phyloP scores from a whole-genome alignment of 106 monocot species.

The Triglochin maritima region DNA sequence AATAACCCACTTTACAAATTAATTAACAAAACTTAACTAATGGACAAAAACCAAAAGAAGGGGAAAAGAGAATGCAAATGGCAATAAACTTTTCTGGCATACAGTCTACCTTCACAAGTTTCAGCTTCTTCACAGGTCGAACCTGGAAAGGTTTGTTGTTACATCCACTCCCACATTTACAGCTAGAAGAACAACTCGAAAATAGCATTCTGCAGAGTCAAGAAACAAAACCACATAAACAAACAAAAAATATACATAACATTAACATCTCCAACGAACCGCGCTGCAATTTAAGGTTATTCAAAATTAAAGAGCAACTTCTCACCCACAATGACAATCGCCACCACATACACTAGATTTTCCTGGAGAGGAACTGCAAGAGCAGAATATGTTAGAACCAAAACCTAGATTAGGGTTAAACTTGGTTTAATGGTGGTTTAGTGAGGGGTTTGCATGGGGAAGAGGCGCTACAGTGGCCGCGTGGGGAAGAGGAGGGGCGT shows the following conservation, averaged over 20 bases:
- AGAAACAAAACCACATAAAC: background rate
- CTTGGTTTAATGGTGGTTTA: no score
- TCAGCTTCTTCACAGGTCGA: slow-evolving; percentile 73
- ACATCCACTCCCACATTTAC: slow-evolving; percentile 66
- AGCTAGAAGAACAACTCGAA: slow-evolving; percentile 70
- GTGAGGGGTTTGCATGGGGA: no score
- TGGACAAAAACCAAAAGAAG: no score
- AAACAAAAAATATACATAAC: background rate
- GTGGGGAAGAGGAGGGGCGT: no score
- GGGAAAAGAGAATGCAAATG: no score
- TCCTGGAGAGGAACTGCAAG: slow-evolving; percentile 37
- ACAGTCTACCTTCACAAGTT: slow-evolving; percentile 46
- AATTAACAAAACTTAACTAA: no score
- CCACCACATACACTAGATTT: slow-evolving; percentile 39
- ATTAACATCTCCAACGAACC: no score
- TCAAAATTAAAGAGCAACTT: background rate
- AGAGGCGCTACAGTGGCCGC: no score
- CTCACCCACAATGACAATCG: slow-evolving; percentile 92
- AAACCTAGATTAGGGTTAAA: no score
- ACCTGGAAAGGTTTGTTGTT: slow-evolving; percentile 83
- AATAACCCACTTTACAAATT: no score
- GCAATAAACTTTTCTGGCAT: background rate
- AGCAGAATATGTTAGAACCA: slow-evolving; percentile 96
- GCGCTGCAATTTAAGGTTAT: background rate
- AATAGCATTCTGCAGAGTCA: slow-evolving; percentile 63